A percentile compares a stretch with the other conserved stretches of the same genome.
These are phyloP conservation scores for Zygosaccharomyces pseudobailii DNA, from an alignment of 1,139 yeast species.

Conservation along the genomic window DNA sequence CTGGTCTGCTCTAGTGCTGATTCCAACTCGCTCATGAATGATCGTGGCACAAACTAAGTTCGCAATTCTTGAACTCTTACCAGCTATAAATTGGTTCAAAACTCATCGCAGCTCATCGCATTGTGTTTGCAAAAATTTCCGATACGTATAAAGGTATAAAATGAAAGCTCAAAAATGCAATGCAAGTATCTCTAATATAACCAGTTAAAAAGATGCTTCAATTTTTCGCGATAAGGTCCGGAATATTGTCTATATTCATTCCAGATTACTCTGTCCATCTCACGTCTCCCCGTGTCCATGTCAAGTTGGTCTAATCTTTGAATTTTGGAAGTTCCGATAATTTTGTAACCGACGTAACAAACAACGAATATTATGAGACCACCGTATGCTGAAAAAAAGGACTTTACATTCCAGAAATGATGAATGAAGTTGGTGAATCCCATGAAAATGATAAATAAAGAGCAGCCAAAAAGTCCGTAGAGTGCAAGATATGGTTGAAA, in stretches of 20 bases:
- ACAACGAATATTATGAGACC: constrained; percentile 52
- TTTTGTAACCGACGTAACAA: constrained; percentile 53
- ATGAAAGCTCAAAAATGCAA: neutral
- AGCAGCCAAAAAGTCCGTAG: constrained; percentile 52
- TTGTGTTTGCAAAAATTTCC: constrained; percentile 1
- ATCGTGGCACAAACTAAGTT: neutral
- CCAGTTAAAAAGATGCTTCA: constrained; percentile 26
- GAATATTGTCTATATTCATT: constrained; percentile 31
- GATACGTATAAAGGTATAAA: constrained; percentile 2
- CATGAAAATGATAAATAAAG: constrained; percentile 53
- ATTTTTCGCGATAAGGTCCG: constrained; percentile 32
- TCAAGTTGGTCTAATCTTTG: constrained; percentile 62
- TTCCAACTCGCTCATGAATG: constrained; percentile 19
- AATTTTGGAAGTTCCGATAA: constrained; percentile 49
- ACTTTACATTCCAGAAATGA: constrained; percentile 57
- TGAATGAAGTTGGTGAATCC: constrained; percentile 67
- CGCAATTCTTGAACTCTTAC: neutral
- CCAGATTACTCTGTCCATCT: constrained; percentile 56
- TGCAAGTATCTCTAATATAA: constrained; percentile 9
- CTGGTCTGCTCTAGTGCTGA: constrained; percentile 33
- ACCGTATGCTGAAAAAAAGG: constrained; percentile 68
- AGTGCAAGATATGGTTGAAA: constrained; percentile 74
- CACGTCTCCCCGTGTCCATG: constrained; percentile 74
- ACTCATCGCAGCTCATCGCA: constrained; percentile 12
- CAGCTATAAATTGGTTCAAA: neutral